A percentile compares a stretch with the other conserved stretches of the same genome.
phyloP scores from a whole-genome alignment of 805 yeast genomes.

The Kluyveromyces nonfermentans region DNA sequence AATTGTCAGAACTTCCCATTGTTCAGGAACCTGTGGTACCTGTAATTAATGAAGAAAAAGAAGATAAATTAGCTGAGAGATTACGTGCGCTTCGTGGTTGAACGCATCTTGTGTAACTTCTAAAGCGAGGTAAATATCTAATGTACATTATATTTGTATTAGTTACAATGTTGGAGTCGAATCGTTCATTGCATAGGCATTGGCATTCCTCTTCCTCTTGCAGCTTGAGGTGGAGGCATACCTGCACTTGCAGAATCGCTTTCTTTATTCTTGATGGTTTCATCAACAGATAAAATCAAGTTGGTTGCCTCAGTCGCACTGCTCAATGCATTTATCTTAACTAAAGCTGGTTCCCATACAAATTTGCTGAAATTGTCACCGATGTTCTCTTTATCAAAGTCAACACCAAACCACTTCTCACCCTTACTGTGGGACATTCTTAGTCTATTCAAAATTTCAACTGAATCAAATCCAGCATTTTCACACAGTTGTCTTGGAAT shows the following conservation, averaged over 20 bases:
- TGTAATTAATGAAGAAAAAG: conserved; percentile 57
- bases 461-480: conserved; percentile 97
- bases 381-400: conserved; percentile 73
- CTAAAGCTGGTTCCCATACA: conserved; percentile 97
- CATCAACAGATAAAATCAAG: conserved; percentile 88
- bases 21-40: conserved; percentile 43
- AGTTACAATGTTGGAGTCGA: conserved; percentile 6
- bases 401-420: conserved; percentile 86
- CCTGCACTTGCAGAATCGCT: conserved; percentile 44
- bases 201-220: conserved; percentile 67
- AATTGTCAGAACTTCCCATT: conserved; percentile 39
- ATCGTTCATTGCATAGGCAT: conserved; percentile 17
- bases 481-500: conserved; percentile 97
- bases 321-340: conserved; percentile 85
- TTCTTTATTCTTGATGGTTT: conserved; percentile 72
- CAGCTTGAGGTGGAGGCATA: conserved; percentile 37
- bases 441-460: conserved; percentile 83
- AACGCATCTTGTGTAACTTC: conserved; percentile 1
- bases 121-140: neutral
- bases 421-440: conserved; percentile 94
- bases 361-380: conserved; percentile 78
- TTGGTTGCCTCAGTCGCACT: conserved; percentile 97
- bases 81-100: conserved; percentile 69
- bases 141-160: conserved; percentile 6
- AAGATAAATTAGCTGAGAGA: conserved; percentile 80